phyloP scores from a whole-genome alignment of 1,139 yeast species.

The Yamadazyma sp. region DNA sequence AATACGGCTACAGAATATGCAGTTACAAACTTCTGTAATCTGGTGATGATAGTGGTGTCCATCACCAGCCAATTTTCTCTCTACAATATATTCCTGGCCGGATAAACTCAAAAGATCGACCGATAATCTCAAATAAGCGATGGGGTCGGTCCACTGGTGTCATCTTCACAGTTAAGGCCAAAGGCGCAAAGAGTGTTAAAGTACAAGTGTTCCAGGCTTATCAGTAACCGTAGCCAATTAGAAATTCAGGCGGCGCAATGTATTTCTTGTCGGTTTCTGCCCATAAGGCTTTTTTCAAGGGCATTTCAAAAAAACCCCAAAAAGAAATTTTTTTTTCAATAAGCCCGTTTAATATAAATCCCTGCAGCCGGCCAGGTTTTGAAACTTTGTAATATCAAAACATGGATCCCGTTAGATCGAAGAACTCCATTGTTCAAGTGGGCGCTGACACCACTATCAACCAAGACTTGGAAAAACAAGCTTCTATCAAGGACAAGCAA shows the following conservation, averaged over 20 bases:
- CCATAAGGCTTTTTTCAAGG: slow-evolving; percentile 5
- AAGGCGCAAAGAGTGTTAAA: too few species aligned
- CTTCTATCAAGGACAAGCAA: slow-evolving; percentile 7
- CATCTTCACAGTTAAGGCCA: too few species aligned
- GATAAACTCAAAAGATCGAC: too few species aligned
- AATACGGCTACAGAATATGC: too few species aligned
- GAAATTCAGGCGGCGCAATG: background rate
- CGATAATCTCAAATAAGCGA: background rate
- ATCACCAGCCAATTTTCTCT: too few species aligned
- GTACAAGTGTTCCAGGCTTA: background rate
- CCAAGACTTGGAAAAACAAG: slow-evolving; percentile 13
- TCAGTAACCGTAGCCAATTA: slow-evolving; percentile 1
- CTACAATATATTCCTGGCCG: too few species aligned
- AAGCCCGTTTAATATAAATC: background rate
- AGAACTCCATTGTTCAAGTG: slow-evolving; percentile 11
- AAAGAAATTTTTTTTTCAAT: background rate
- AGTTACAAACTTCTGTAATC: too few species aligned
- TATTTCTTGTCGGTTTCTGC: slow-evolving; percentile 1
- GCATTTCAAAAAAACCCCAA: slow-evolving; percentile 1
- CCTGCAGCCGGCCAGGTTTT: background rate
- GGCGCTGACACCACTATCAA: background rate
- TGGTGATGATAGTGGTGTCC: too few species aligned
- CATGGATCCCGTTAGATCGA: slow-evolving; percentile 17
- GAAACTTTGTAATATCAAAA: background rate
- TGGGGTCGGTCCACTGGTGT: too few species aligned